Conservation (phyloP, 148 eudicot species). For the Nyssa sinensis region DNA sequence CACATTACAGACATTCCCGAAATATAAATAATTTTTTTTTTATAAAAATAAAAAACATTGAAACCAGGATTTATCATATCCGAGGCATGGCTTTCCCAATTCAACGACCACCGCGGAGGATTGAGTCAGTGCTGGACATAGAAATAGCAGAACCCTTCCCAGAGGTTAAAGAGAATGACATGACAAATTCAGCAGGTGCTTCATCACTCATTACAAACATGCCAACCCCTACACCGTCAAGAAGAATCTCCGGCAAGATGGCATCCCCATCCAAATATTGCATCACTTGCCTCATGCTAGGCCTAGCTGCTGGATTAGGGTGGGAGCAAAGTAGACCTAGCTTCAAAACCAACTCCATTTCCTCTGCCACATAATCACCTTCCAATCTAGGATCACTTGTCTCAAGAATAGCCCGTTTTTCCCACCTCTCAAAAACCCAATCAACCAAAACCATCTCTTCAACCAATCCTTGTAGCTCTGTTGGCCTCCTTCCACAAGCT, state of each 20-base stretch:
- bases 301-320: slow-evolving; percentile 29
- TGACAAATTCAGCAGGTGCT: neutral
- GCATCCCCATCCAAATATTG: slow-evolving; percentile 30
- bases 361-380: slow-evolving; percentile 25
- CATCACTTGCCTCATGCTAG: slow-evolving; percentile 42
- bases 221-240: neutral
- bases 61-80: neutral
- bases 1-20: too few relatives aligned
- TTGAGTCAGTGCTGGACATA: neutral
- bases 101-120: neutral
- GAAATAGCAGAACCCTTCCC: neutral
- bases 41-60: neutral
- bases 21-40: neutral
- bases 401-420: slow-evolving; percentile 23
- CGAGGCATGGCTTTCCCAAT: neutral
- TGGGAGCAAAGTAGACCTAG: slow-evolving; percentile 41
- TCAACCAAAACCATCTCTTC: slow-evolving; percentile 25
- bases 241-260: neutral
- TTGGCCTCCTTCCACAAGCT: slow-evolving; percentile 43
- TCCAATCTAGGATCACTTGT: slow-evolving; percentile 33
- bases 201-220: neutral
- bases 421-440: slow-evolving; percentile 34
- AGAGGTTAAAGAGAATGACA: neutral
- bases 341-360: slow-evolving; percentile 32
- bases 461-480: slow-evolving; percentile 9